These are phyloP conservation scores for Tubosaeta sp. DNA, from an alignment of 768 basidiomycete genomes.

Conservation along the genomic window DNA sequence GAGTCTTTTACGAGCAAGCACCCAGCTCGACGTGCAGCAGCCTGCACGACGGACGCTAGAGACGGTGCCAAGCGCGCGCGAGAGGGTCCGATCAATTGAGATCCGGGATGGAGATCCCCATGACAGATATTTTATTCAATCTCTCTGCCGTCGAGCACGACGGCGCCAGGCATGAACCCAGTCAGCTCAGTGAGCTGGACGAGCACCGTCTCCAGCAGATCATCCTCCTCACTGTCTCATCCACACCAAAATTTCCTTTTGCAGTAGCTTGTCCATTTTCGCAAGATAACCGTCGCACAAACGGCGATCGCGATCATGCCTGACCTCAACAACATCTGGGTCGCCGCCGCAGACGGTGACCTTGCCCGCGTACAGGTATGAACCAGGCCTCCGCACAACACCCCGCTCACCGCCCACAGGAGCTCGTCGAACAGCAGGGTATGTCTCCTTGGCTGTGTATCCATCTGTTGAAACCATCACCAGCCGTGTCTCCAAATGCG, in stretches of 20 bases:
- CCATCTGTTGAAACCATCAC: not conserved
- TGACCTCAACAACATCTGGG: conserved; percentile 72
- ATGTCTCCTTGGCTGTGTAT: conserved; percentile 30
- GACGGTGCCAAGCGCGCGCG: conserved; percentile 24
- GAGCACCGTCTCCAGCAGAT: not conserved
- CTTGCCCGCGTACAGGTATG: conserved; percentile 67
- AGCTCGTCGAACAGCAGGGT: conserved; percentile 57
- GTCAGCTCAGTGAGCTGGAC: not conserved
- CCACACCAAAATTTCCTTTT: conserved; percentile 26
- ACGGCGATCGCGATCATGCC: conserved; percentile 28
- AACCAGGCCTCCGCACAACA: not conserved
- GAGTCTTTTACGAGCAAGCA: not conserved
- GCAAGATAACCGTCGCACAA: conserved; percentile 8
- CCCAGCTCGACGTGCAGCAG: not conserved
- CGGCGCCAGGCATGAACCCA: not conserved
- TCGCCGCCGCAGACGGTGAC: conserved; percentile 90
- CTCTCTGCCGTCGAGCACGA: not conserved
- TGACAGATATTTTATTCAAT: not conserved
- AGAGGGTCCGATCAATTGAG: conserved; percentile 24
- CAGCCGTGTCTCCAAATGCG: conserved; percentile 64
- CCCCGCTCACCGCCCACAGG: conserved; percentile 32
- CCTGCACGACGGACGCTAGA: not conserved
- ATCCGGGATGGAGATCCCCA: conserved; percentile 26
- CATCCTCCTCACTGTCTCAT: not conserved
- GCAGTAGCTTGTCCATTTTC: conserved; percentile 8